Conservation (phyloP, 2,329 filamentous ascomycete species). For the Sclerotinia trifoliorum region DNA sequence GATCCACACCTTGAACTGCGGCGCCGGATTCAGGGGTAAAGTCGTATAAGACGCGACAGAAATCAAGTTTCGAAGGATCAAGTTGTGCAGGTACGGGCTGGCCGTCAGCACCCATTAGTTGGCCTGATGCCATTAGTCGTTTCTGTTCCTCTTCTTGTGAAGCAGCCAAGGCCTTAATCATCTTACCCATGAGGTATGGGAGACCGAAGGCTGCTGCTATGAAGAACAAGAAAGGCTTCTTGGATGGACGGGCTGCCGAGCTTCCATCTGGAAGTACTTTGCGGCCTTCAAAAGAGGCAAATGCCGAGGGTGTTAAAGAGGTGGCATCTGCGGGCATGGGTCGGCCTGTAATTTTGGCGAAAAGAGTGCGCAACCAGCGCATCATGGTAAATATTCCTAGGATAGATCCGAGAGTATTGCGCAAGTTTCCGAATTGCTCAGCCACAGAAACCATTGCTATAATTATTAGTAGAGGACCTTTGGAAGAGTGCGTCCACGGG, state of each 20-base stretch:
- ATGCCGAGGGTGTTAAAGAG: constrained; percentile 84
- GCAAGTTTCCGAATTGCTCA: constrained; percentile 91
- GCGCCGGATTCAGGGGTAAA: constrained; percentile 77
- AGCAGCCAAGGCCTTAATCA: constrained; percentile 80
- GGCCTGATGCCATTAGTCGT: constrained; percentile 53
- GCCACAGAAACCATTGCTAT: constrained; percentile 96
- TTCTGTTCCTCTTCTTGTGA: constrained; percentile 82
- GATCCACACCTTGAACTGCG: constrained; percentile 69
- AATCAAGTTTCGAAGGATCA: constrained; percentile 90
- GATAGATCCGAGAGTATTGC: constrained; percentile 89
- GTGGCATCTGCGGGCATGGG: constrained; percentile 85
- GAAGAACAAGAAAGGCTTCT: constrained; percentile 96
- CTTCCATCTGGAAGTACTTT: constrained; percentile 62
- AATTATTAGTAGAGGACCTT: constrained; percentile 28
- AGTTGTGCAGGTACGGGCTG: constrained; percentile 52
- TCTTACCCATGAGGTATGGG: constrained; percentile 94
- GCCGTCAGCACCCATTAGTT: constrained; percentile 52
- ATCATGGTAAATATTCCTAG: constrained; percentile 94
- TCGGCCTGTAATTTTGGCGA: constrained; percentile 90
- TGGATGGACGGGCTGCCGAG: constrained; percentile 67
- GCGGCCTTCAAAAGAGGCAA: constrained; percentile 82
- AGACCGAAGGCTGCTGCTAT: constrained; percentile 90
- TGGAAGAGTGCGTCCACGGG: background rate
- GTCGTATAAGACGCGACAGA: constrained; percentile 92
- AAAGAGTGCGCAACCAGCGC: constrained; percentile 87